phyloP scores from a whole-genome alignment of 257 asterid species.

The Solanum verrucosum region DNA sequence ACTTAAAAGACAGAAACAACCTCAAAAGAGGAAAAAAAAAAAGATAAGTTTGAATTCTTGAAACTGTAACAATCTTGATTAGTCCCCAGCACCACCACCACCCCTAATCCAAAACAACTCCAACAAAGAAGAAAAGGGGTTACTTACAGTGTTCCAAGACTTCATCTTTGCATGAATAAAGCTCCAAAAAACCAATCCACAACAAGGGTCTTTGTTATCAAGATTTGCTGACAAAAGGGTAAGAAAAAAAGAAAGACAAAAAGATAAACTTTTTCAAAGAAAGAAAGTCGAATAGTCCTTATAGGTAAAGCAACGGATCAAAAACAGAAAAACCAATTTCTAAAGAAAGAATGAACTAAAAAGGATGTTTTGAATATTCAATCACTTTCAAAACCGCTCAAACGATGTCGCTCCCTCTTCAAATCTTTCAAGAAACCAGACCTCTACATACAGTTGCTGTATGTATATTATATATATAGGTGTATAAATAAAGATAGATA shows the following conservation, averaged over 20 bases:
- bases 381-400: background rate
- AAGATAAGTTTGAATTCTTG: background rate
- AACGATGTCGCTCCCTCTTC: conserved; percentile 25
- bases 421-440: background rate
- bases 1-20: background rate
- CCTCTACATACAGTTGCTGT: background rate
- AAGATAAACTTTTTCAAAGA: conserved; percentile 4
- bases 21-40: background rate
- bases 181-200: background rate
- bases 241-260: background rate
- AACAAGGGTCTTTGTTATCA: background rate
- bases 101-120: background rate
- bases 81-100: background rate
- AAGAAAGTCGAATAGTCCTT: conserved; percentile 14
- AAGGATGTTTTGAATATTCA: conserved; percentile 8
- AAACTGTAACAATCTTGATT: background rate
- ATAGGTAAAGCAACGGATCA: conserved; percentile 34
- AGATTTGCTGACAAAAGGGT: background rate
- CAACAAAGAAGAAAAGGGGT: background rate
- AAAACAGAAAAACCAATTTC: background rate
- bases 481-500: background rate
- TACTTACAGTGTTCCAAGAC: conserved; percentile 26
- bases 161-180: conserved; percentile 28
- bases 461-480: background rate
- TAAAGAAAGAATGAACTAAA: conserved; percentile 32